phyloP scores from a whole-genome alignment of 2,329 filamentous ascomycete genomes.

The Fusarium sp. region DNA sequence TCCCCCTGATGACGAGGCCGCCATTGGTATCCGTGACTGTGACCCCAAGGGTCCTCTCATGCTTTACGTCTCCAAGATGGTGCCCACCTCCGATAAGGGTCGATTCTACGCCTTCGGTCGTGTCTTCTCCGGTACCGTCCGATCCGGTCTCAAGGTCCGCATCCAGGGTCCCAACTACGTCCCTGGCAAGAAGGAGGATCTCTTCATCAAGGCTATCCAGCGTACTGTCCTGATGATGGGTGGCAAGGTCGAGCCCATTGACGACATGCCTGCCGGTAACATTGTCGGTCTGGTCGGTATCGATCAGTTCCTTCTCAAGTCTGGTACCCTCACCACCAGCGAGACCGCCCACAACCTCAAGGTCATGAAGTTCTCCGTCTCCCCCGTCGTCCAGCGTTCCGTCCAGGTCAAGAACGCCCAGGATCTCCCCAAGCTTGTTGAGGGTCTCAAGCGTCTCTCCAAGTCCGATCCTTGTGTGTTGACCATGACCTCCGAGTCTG shows the following conservation, averaged over 20 bases:
- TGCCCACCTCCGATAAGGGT: slow-evolving; percentile 98
- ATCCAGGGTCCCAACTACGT: slow-evolving; percentile 99
- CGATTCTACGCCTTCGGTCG: slow-evolving; percentile 99
- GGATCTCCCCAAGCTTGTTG: slow-evolving; percentile 99
- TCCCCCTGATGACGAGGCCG: slow-evolving; percentile 89
- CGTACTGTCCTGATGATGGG: slow-evolving; percentile 99
- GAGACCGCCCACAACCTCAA: slow-evolving; percentile 99
- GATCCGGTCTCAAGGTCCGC: slow-evolving; percentile 98
- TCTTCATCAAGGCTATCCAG: slow-evolving; percentile 99
- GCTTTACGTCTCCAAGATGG: slow-evolving; percentile 99
- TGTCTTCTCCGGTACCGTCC: slow-evolving; percentile 99
- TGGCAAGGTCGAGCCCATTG: slow-evolving; percentile 97
- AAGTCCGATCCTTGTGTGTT: slow-evolving; percentile 99
- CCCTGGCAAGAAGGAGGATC: slow-evolving; percentile 97
- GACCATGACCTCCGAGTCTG: slow-evolving; percentile 87
- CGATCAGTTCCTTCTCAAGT: slow-evolving; percentile 99
- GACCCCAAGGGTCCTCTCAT: slow-evolving; percentile 98
- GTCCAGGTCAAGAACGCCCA: slow-evolving; percentile 99
- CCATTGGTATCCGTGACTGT: slow-evolving; percentile 98
- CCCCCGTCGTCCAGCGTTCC: slow-evolving; percentile 96
- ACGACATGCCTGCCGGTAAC: slow-evolving; percentile 99
- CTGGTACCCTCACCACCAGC: slow-evolving; percentile 96
- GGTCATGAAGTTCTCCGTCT: slow-evolving; percentile 99
- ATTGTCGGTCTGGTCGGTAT: slow-evolving; percentile 99
- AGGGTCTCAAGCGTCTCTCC: slow-evolving; percentile 99